Base-by-base conservation (phyloP, 768 basidiomycete genomes). In the Russula foetens region DNA sequence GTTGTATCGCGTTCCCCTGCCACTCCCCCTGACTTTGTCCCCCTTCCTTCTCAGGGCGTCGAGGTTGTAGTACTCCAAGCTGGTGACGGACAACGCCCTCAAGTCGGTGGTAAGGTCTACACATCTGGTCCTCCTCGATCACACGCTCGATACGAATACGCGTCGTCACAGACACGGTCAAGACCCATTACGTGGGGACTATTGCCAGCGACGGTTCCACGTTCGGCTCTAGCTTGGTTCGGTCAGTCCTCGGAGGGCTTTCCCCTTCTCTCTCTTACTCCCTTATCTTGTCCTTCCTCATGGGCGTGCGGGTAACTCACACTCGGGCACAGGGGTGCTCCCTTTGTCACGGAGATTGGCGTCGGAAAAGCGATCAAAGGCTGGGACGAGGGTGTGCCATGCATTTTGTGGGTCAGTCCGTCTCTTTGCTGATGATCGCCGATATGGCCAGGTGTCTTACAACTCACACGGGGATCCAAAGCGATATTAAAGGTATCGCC, bases 301-400 rank as follows among this genome's bases (percentile, higher is more conserved):
- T n/a, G n/a, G n/a, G n/a, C n/a, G n/a, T n/a, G n/a, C n/a, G n/a
- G 24, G 44, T 26, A 24, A 9, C 35, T 43, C 28, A 41, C 57
- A 21, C 45, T 49, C 19, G 35, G 43, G 24, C 26, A 45, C 70
- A 90, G 90, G 38, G 75, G 76, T 0, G 7, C 19, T 0, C 81
- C 89, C 2, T 91, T 92, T 70, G 66, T 72, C 65, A 90, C 87
- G 4, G 68, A 81, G 69, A 90, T 92, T 61, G 89, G 91, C 48
- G 76, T 83, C 23, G 87, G 88, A 3, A 84, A 85, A 69, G 90
- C 93, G 46, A 92, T 93, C 75, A 86, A 78, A 69, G 89, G 90
- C 43, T 92, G 90, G 91, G 91, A 93, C 69, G 89, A 92, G 72
- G 90, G 91, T 85, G 91, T 85, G 63, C 66, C 72, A 9, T 44